These are phyloP conservation scores for Chlorella sp. DNA, from an alignment of 139 green algal genomes.

Conservation along the genomic window DNA sequence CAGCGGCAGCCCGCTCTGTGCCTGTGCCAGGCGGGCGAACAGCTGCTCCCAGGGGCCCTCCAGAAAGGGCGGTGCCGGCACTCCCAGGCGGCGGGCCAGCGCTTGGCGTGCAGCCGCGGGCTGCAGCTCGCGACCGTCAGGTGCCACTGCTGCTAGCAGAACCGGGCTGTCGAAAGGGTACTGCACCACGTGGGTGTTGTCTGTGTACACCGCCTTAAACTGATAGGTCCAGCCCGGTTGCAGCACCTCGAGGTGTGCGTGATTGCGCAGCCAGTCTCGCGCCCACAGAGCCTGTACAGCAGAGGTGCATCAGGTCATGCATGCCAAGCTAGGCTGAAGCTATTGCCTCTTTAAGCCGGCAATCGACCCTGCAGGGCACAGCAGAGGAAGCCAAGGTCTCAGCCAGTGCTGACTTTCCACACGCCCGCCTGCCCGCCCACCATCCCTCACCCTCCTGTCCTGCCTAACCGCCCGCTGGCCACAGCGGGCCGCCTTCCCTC, in stretches of 20 bases:
- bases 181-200: not conserved
- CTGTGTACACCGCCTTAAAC: not conserved
- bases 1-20: too few relatives aligned
- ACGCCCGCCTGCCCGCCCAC: too few relatives aligned
- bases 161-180: not conserved
- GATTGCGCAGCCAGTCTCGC: not conserved
- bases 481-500: too few relatives aligned
- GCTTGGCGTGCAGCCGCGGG: not conserved
- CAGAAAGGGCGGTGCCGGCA: not conserved
- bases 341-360: too few relatives aligned
- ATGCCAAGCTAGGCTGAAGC: too few relatives aligned
- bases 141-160: not conserved
- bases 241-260: not conserved
- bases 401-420: too few relatives aligned
- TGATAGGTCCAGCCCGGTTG: slow-evolving; percentile 5
- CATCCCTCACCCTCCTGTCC: too few relatives aligned
- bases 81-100: not conserved
- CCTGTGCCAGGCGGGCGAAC: not conserved
- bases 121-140: not conserved
- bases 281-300: not conserved
- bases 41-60: not conserved
- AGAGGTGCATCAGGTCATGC: too few relatives aligned
- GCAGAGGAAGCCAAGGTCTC: too few relatives aligned
- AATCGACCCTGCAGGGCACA: too few relatives aligned
- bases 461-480: too few relatives aligned